Evolutionary conservation across 2,329 filamentous ascomycete genomes (phyloP), one percentile per base, ranked within the genome.

Genomic region (Aspergillus pseudoviridinutans): DNA sequence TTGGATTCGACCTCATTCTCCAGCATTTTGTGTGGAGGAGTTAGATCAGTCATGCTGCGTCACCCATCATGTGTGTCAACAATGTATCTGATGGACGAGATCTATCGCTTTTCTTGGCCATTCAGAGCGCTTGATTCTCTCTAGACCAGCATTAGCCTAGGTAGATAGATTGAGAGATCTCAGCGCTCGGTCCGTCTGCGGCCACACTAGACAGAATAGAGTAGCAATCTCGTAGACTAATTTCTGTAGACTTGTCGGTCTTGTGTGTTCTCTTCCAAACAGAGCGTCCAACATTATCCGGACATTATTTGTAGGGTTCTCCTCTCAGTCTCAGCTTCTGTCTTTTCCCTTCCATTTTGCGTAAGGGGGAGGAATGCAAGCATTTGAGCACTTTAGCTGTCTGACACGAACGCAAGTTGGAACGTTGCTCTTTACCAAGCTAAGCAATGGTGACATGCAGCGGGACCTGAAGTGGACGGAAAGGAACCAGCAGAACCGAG

Each of bases 391-490:
- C 20, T 46, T 20, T 4, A 14, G 42, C 42, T 46, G 5, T 24
- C 22, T 9, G 42, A 46, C 42, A 14, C 8, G 20, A 14, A 47
- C 44, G 22, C 24, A 22, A 24, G 12, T 24, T 14, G 44, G 24
- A 47, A 27, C 22, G 54, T 41, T 52, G 47, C 49, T 58, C 54
- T 53, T 61, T 58, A 54, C 59, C 54, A 12, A 52, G 54, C 52
- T 35, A 38, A 50, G 58, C 35, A 58, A 32, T 32, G 52, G 44
- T 47, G 44, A 47, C 24, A 47, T 27, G 44, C 22, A 24, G 35
- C 22, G 8, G 22, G 44, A 9, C 44, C 46, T 50, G 20, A 25
- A 38, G 27, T n/a, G 35, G 25, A 53, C 35, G 27, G 32, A 46
- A 47, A 28, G 27, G 27, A 46, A 47, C 22, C 25, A 12, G 49